Evolutionary conservation across 2,329 filamentous ascomycete species (phyloP), one percentile per base, ranked within the genome.

Genomic region (Ilyonectria mors-panacis): DNA sequence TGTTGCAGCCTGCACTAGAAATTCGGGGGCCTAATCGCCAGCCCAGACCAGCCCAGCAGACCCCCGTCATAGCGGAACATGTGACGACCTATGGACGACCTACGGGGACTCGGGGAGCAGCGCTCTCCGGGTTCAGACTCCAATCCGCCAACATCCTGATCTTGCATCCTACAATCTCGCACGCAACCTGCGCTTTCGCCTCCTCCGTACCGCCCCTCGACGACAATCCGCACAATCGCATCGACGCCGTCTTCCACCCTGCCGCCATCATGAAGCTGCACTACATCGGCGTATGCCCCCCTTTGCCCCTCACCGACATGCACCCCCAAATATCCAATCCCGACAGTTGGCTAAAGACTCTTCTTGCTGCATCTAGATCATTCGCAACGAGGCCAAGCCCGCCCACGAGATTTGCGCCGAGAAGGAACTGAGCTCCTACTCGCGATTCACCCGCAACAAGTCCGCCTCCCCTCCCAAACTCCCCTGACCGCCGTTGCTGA

Each of bases 361-460:
- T 66, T 67, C 60, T 60, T 71, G 66, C 70, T 66, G 69, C 57
- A 60, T 71, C 63, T 69, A 97, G 94, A 89, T 97, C 81, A 86
- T 96, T 79, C 93, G 92, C 83, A 96, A 96, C 83, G 91, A 93
- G 78, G 83, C 83, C 75, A 91, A 92, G 83, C 93, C 94, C 55
- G 89, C 93, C 56, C 84, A 93, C 75, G 93, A 97, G 84, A 86
- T 97, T 70, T 89, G 87, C 80, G 85, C 88, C 73, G 94, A 94
- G 82, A 92, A 91, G 80, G 93, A 97, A 76, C 87, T 97, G 72
- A 91, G 86, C 80, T 89, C 87, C 75, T 96, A 93, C 85, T 94
- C 91, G 66, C 89, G 92, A 81, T 97, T 97, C 85, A 95, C 93
- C 71, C 87, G 91, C 72, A 84, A 87, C 74, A 93, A 88, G 90